phyloP scores from a whole-genome alignment of 78 protist species.

The Dictyostelium brefeldianum region DNA sequence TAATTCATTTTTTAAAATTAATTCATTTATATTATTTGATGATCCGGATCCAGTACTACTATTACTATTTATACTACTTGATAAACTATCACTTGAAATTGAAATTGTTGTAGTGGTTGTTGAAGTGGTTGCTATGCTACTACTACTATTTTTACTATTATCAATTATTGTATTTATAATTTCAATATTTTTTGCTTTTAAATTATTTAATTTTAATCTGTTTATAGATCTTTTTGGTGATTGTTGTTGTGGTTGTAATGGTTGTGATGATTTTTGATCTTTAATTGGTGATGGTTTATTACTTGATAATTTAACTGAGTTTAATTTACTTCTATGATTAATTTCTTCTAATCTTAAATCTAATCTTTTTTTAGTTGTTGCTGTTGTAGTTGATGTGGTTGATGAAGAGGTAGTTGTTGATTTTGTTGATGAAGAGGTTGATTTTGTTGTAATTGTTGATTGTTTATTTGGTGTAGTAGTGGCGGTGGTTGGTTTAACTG shows the following conservation, averaged over 20 bases:
- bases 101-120: neutral
- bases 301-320: slow-evolving; percentile 17
- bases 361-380: neutral
- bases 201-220: neutral
- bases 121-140: neutral
- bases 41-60: neutral
- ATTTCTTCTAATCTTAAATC: slow-evolving; percentile 2
- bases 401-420: neutral
- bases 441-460: neutral
- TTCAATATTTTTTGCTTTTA: slow-evolving; percentile 19
- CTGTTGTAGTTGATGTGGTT: neutral
- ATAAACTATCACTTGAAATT: neutral
- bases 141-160: slow-evolving; percentile 5
- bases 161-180: neutral
- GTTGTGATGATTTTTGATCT: neutral
- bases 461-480: neutral
- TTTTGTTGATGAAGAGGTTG: neutral
- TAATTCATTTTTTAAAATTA: neutral
- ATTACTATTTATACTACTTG: neutral
- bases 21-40: slow-evolving; percentile 6
- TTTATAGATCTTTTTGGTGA: neutral
- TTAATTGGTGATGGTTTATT: neutral
- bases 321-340: slow-evolving; percentile 1
- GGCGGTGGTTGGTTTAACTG: neutral
- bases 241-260: neutral